phyloP scores from a whole-genome alignment of 1,284 basidiomycete genomes.

The Clitocybe nebularis region DNA sequence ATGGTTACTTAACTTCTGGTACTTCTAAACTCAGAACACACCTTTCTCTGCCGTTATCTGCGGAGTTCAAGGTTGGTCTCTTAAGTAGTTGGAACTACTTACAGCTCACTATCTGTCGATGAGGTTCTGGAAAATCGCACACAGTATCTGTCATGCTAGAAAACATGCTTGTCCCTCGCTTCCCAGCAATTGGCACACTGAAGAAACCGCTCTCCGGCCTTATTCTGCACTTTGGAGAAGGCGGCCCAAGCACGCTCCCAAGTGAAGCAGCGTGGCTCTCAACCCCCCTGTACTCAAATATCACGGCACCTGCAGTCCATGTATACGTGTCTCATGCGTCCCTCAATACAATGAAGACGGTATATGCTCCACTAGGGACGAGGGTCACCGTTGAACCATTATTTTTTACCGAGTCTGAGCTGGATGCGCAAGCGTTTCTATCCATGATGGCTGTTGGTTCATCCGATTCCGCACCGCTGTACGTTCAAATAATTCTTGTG shows the following conservation, averaged over 20 bases:
- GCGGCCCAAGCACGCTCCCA: constrained; percentile 50
- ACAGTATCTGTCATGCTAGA: constrained; percentile 64
- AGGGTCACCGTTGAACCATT: constrained; percentile 52
- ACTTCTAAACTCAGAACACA: constrained; percentile 42
- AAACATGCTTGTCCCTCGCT: constrained; percentile 56
- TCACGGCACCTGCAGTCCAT: constrained; percentile 43
- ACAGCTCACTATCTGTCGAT: constrained; percentile 20
- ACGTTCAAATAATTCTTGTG: constrained; percentile 61
- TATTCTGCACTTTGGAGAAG: constrained; percentile 68
- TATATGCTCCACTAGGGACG: constrained; percentile 50
- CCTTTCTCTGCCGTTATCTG: constrained; percentile 59
- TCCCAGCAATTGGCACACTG: constrained; percentile 44
- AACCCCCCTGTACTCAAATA: constrained; percentile 29
- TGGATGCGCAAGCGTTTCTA: constrained; percentile 63
- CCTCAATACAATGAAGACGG: constrained; percentile 51
- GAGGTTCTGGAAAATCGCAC: constrained; percentile 68
- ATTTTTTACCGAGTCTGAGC: constrained; percentile 53
- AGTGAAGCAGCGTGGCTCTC: constrained; percentile 65
- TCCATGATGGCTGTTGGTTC: constrained; percentile 66
- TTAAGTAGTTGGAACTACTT: not conserved
- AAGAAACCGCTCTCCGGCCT: constrained; percentile 55
- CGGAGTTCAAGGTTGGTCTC: constrained; percentile 47
- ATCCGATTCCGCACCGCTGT: constrained; percentile 57
- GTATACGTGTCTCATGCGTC: constrained; percentile 66
- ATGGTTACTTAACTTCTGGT: constrained; percentile 1